Percentiles rank a stretch among this genome's conserved stretches.
Evolutionary conservation across 2,329 filamentous ascomycete species (phyloP).

Genomic region (Colletotrichum sidae): DNA sequence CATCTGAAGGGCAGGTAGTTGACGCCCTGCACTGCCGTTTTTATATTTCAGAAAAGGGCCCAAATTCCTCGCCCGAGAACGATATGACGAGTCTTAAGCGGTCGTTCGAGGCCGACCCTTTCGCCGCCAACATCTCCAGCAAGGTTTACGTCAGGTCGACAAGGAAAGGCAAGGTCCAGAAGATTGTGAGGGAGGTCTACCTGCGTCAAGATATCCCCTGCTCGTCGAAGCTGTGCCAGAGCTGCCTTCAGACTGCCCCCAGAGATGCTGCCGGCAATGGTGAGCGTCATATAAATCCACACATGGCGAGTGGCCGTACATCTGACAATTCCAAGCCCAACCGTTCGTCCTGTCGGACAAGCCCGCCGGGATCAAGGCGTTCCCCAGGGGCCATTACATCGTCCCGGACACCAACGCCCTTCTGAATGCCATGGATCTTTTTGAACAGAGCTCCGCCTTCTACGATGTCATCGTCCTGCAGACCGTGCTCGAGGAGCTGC

Average conservation of each 20-base stretch:
- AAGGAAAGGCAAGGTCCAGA: slow-evolving; percentile 96
- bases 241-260: slow-evolving; percentile 80
- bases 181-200: slow-evolving; percentile 97
- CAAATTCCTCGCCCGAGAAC: slow-evolving; percentile 10
- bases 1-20: slow-evolving; percentile 3
- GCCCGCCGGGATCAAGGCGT: slow-evolving; percentile 84
- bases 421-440: slow-evolving; percentile 95
- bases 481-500: slow-evolving; percentile 94
- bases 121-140: slow-evolving; percentile 84
- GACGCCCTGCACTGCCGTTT: background rate
- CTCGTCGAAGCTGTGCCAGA: slow-evolving; percentile 87
- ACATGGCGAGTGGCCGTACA: background rate
- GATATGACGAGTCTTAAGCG: slow-evolving; percentile 76
- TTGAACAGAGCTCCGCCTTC: slow-evolving; percentile 91
- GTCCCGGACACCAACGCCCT: slow-evolving; percentile 97
- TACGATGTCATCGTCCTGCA: slow-evolving; percentile 98
- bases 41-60: slow-evolving; percentile 8
- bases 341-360: slow-evolving; percentile 91
- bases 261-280: slow-evolving; percentile 82
- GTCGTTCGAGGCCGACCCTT: slow-evolving; percentile 62
- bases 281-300: slow-evolving; percentile 53
- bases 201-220: slow-evolving; percentile 96
- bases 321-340: slow-evolving; percentile 62
- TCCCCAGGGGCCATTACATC: slow-evolving; percentile 90
- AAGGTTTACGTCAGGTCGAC: slow-evolving; percentile 97